These are phyloP conservation scores for Lactarius tabidus DNA, from an alignment of 768 basidiomycete genomes.

Conservation along the genomic window DNA sequence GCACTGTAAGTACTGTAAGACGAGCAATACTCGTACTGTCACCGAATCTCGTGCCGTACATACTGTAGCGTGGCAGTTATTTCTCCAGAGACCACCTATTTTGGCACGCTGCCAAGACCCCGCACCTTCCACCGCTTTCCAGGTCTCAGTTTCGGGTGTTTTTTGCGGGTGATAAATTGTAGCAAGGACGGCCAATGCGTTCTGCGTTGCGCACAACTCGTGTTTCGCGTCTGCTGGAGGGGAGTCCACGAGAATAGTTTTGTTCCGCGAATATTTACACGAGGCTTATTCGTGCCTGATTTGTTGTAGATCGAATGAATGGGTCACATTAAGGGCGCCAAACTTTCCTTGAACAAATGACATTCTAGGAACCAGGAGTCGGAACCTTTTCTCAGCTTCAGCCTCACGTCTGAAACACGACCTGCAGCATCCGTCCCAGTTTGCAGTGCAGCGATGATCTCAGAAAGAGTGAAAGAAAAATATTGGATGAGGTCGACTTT, in stretches of 20 bases:
- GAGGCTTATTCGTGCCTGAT: neutral
- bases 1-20: neutral
- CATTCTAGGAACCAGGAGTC: neutral
- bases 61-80: neutral
- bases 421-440: neutral
- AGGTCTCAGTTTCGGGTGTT: neutral
- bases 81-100: neutral
- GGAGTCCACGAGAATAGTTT: neutral
- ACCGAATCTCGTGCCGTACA: neutral
- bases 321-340: neutral
- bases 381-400: neutral
- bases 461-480: neutral
- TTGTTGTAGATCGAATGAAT: neutral
- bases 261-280: neutral
- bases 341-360: neutral
- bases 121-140: too few relatives aligned
- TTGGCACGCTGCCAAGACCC: neutral
- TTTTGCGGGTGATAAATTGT: neutral
- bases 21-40: neutral
- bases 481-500: neutral
- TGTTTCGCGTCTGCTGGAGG: neutral
- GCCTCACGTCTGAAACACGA: neutral
- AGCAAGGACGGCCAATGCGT: neutral
- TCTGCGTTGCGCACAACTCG: neutral
- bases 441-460: too few relatives aligned